Conservation (phyloP, 257 asterid species). For the Coffea canephora region DNA sequence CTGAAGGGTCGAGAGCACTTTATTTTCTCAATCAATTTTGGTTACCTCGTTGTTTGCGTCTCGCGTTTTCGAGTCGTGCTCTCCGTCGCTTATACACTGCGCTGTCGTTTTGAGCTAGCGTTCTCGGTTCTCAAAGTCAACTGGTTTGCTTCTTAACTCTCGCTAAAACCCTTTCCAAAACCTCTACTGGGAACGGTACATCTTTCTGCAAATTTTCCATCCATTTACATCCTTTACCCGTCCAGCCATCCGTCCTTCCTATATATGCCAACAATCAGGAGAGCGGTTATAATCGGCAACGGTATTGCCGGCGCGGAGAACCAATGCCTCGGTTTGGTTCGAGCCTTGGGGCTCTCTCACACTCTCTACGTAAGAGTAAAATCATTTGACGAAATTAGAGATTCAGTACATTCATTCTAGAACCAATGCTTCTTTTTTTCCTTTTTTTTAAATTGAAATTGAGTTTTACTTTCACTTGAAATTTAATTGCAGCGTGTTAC, state of each 20-base stretch:
- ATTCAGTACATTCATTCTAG: no score
- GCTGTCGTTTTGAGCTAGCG: not conserved
- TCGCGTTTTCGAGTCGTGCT: not conserved
- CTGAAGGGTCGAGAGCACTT: no score
- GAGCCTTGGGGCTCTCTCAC: slow-evolving; percentile 67
- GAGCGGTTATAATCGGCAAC: slow-evolving; percentile 73
- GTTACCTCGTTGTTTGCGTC: no score
- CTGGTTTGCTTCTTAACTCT: not conserved
- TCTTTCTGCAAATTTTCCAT: no score
- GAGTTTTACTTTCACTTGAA: no score
- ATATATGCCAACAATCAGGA: slow-evolving; percentile 51
- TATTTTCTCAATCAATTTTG: no score
- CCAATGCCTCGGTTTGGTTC: slow-evolving; percentile 75
- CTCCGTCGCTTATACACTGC: not conserved
- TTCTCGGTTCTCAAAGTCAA: not conserved
- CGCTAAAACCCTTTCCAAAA: not conserved
- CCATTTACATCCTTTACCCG: no score
- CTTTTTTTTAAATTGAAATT: no score
- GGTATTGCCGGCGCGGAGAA: slow-evolving; percentile 82
- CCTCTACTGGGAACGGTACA: no score
- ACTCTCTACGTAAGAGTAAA: slow-evolving; percentile 47
- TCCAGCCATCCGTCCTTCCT: not conserved
- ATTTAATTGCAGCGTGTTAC: slow-evolving; percentile 51
- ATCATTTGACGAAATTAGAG: not conserved
- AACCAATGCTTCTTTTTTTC: no score